Evolutionary conservation across 805 yeast genomes (phyloP), one percentile per base, ranked within the genome.

Genomic region (Starmerella powellii): DNA sequence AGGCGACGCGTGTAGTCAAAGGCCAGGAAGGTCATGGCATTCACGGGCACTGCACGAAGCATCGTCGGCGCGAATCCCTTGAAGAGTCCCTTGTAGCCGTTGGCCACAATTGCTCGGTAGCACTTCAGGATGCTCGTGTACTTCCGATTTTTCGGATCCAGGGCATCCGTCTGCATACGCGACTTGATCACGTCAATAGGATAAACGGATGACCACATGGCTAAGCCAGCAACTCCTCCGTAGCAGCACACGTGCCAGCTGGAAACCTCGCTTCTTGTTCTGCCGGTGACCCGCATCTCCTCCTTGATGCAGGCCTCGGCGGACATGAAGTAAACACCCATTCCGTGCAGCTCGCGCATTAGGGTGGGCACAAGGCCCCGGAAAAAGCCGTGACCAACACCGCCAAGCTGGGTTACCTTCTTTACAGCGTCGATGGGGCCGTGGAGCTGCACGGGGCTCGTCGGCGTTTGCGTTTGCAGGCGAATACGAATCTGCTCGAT

Each of bases 11-110:
- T 82, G 38, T 80, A 63, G 62, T 91, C 99, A 60, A 91, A 91
- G 2, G 93, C 86, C 34, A 85, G 80, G 64, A 91, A 91, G 0
- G 98, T 93, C 24, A 93, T 94, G 32, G 95, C 99, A 59, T 91
- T 93, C 3, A 93, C 98, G 1, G 98, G 98, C 3, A 95, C 94
- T 38, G 99, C 97, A 64, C 99, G 80, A 50, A 91, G 66, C 49
- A 91, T 74, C 0, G 97, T 87, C 30, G 98, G 96, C 16, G 76
- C 63, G 58, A 93, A 87, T 1, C 99, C 99, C 63, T 79, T 79
- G 64, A 83, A 82, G 56, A 91, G 81, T 0, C 94, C 94, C 21
- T 29, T 27, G 33, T 37, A 42, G 24, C 55, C 52, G 12, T 39
- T 34, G 48, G 68, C 68, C 20, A 76, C 44, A 18, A 84, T 69